Conservation (phyloP, 331 rosid genomes). For the Malus hybrid region DNA sequence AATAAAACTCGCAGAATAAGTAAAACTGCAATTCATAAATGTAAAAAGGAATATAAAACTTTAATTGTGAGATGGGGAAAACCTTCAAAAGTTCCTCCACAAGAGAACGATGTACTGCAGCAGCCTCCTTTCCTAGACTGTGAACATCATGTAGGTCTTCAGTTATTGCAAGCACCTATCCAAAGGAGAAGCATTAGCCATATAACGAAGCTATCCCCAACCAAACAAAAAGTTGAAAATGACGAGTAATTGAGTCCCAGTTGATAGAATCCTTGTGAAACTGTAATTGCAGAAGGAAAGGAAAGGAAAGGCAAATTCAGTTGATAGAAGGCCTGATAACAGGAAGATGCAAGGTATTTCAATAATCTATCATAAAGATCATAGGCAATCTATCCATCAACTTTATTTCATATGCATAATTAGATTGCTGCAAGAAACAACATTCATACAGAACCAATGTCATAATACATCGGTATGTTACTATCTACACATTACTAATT, state of each 20-base stretch:
- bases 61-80: slow-evolving; percentile 16
- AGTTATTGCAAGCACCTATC: slow-evolving; percentile 83
- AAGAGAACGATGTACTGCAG: slow-evolving; percentile 64
- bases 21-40: neutral
- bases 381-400: neutral
- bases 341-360: neutral
- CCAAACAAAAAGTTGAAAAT: neutral
- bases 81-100: slow-evolving; percentile 87
- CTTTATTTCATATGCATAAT: neutral
- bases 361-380: neutral
- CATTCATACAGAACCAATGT: too few relatives aligned
- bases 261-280: neutral
- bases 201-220: neutral
- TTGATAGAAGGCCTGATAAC: neutral
- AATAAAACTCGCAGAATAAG: neutral
- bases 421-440: too few relatives aligned
- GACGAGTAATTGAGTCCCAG: neutral
- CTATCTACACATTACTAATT: too few relatives aligned
- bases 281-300: neutral
- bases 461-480: too few relatives aligned
- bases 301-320: neutral
- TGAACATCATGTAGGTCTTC: slow-evolving; percentile 92
- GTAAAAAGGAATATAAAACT: neutral
- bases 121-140: slow-evolving; percentile 88
- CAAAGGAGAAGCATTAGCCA: slow-evolving; percentile 5